Evolutionary conservation across 108 stramenopile genomes (phyloP), one percentile per base, ranked within the genome.

Genomic region (Schizochytrium sp.): DNA sequence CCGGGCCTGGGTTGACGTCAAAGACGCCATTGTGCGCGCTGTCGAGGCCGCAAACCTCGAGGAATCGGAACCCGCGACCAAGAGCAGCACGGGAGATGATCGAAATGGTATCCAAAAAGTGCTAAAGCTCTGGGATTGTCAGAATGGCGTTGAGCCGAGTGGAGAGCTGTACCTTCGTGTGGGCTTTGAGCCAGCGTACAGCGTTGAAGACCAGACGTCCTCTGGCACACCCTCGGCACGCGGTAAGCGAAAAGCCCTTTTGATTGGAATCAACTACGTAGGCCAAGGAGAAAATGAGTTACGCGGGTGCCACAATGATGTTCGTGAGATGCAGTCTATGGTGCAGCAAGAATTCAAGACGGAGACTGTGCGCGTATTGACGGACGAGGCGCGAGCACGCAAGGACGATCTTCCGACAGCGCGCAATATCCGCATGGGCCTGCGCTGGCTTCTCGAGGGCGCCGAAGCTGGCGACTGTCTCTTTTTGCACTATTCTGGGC

Each of bases 261-360:
- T 97, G 58, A 94, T 97, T 53, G 95, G 97, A 34, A 98, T 98
- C 87, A 98, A 98, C 93, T 98, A 98, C 93, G 92, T 93, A 5
- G 96, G 97, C 72, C 94, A 95, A 89, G 25, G 34, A 8, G 91
- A 94, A 55, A 95, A 95, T 23, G 92, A 97, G 88, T 91, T 97
- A 59, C 91, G 90, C 87, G 97, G 97, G 25, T 97, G 97, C 92
- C 95, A 96, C 95, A 97, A 97, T 87, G 97, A 97, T 89, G 96
- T 96, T 12, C 19, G 63, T 48, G 95, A 95, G 60, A 94, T 96
- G 90, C 63, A 92, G 87, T 69, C 94, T 34, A 96, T 96, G 91
- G 89, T 97, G 88, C 90, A 95, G 18, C 90, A 96, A 72, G 96
- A 96, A 12, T 97, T 97, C 89, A 60, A 88, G 21, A 92, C 95